Evolutionary conservation across 495 filamentous ascomycete genomes (phyloP).

Genomic region (Hypoxylon crocopeplum): DNA sequence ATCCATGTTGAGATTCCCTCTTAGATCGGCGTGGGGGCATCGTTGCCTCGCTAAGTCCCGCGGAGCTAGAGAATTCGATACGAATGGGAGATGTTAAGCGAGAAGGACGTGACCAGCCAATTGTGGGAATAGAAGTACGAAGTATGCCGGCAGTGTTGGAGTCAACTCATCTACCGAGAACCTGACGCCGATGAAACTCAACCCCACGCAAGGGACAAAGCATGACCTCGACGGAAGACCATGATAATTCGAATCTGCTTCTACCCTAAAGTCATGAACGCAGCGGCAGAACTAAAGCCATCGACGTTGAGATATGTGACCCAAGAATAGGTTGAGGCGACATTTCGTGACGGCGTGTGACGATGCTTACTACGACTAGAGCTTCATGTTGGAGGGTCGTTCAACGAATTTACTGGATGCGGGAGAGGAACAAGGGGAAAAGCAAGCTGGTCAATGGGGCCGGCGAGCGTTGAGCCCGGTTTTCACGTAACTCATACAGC

Average conservation of each 20-base stretch:
- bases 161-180: slow-evolving; percentile 23
- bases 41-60: not conserved
- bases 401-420: slow-evolving; percentile 2
- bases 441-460: not conserved
- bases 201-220: slow-evolving; percentile 15
- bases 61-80: slow-evolving; percentile 6
- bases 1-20: slow-evolving; percentile 17
- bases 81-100: slow-evolving; percentile 7
- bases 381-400: not conserved
- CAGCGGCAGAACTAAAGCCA: not conserved
- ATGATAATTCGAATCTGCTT: not conserved
- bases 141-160: slow-evolving; percentile 6
- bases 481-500: not conserved
- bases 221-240: not conserved
- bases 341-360: not conserved
- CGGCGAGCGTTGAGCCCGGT: slow-evolving; percentile 1
- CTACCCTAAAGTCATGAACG: not conserved
- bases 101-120: slow-evolving; percentile 7
- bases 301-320: not conserved
- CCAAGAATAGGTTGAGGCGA: not conserved
- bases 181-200: slow-evolving; percentile 23
- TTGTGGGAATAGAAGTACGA: not conserved
- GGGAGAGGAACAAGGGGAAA: not conserved
- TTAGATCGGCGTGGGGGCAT: slow-evolving; percentile 31
- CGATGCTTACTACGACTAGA: slow-evolving; percentile 21